Percentiles rank a stretch among this genome's conserved stretches.
Evolutionary conservation across 805 yeast genomes (phyloP).

Genomic region (Diddensiella santjacobensis): DNA sequence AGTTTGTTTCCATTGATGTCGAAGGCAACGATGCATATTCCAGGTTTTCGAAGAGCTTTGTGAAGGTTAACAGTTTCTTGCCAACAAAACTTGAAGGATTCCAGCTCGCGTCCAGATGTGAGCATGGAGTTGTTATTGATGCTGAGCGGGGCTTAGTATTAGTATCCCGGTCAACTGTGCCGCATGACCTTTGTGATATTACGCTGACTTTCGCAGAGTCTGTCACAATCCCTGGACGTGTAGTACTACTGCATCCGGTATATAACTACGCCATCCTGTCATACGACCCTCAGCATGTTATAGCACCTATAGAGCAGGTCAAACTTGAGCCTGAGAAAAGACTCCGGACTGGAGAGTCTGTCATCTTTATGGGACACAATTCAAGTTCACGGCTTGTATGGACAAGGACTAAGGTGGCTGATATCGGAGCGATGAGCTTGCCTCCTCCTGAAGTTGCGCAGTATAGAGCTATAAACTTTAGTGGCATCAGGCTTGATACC

Average conservation of each 20-base stretch:
- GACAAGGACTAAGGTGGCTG: conserved; percentile 72
- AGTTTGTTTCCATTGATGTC: conserved; percentile 30
- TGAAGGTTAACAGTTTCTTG: conserved; percentile 58
- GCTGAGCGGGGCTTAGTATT: conserved; percentile 74
- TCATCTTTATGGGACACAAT: conserved; percentile 78
- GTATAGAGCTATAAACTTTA: conserved; percentile 80
- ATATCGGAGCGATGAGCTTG: conserved; percentile 70
- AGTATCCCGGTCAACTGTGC: conserved; percentile 72
- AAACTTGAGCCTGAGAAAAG: conserved; percentile 41
- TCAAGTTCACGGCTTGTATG: conserved; percentile 64
- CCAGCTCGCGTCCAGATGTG: conserved; percentile 38
- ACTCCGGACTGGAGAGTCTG: conserved; percentile 69
- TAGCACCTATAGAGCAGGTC: conserved; percentile 70
- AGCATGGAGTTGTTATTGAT: conserved; percentile 79
- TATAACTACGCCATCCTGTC: conserved; percentile 80
- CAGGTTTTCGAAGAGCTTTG: conserved; percentile 62
- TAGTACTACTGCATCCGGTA: conserved; percentile 80
- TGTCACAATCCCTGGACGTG: conserved; percentile 71
- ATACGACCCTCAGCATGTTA: conserved; percentile 72
- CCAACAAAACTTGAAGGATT: conserved; percentile 76
- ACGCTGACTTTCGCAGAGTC: conserved; percentile 82
- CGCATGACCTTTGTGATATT: conserved; percentile 78
- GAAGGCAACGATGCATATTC: conserved; percentile 50
- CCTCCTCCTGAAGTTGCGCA: conserved; percentile 61
- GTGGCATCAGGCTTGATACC: conserved; percentile 71